These are phyloP conservation scores for Colletotrichum higginsianum DNA, from an alignment of 2,329 filamentous ascomycete genomes.

Conservation along the genomic window DNA sequence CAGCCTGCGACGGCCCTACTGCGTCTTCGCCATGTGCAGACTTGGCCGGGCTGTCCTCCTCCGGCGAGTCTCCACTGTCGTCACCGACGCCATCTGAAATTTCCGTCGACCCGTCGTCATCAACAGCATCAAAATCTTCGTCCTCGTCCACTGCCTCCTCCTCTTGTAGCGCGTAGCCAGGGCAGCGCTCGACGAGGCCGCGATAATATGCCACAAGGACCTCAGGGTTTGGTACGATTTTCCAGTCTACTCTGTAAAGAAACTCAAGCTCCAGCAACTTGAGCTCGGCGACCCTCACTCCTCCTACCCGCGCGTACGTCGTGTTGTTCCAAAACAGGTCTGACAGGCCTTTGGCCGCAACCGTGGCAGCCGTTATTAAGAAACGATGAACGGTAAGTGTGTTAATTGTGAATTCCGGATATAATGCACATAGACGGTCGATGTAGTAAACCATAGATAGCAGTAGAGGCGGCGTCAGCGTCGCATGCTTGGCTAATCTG, in stretches of 20 bases:
- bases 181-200: conserved; percentile 81
- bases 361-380: conserved; percentile 94
- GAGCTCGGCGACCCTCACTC: conserved; percentile 90
- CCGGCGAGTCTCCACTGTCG: conserved; percentile 44
- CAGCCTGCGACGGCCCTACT: conserved; percentile 7
- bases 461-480: conserved; percentile 91
- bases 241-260: conserved; percentile 92
- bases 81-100: conserved; percentile 45
- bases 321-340: conserved; percentile 99
- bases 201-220: conserved; percentile 94
- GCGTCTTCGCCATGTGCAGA: conserved; percentile 15
- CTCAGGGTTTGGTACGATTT: conserved; percentile 95
- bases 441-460: conserved; percentile 99
- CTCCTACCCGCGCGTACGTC: conserved; percentile 94
- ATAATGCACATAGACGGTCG: conserved; percentile 91
- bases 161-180: conserved; percentile 68
- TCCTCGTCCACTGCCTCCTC: conserved; percentile 50
- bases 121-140: conserved; percentile 52
- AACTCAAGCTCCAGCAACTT: conserved; percentile 95
- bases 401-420: conserved; percentile 95
- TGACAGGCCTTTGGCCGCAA: conserved; percentile 94
- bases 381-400: conserved; percentile 97
- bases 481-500: conserved; percentile 93
- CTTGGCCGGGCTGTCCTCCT: conserved; percentile 40
- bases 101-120: conserved; percentile 52